Evolutionary conservation across 768 basidiomycete species (phyloP), one percentile per base, ranked within the genome.

Genomic region (Boletus coccyginus): DNA sequence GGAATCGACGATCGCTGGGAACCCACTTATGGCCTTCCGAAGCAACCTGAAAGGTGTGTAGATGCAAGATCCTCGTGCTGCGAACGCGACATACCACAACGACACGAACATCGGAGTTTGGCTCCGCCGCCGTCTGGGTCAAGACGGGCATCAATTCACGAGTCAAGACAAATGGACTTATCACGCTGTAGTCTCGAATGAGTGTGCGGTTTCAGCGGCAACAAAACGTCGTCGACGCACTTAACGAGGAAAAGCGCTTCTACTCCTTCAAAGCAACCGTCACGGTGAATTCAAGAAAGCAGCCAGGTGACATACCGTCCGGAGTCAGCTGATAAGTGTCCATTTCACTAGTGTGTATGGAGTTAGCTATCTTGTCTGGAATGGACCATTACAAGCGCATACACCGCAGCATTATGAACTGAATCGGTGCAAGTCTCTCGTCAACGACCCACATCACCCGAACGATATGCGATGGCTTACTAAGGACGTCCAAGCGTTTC

Each of bases 381-480:
- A 53, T 21, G 19, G 19, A 24, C 1, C 13, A 21, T 8, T 3
- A 7, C 17, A 17, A 33, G 29, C 33, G 40, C 77, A 62, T 55
- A 84, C 84, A 75, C 53, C 17, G 68, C 80, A 29, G 81, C 84
- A 55, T 86, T 86, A 58, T 84, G 83, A 27, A 85, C 84, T 84
- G 50, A 14, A 56, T 45, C 1, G 6, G 21, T 29, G 5, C 36
- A 45, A 52, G 19, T 24, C 29, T 36, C 46, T 46, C 21, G 8
- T 58, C 39, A 55, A 56, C 36, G 12, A 45, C 19, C 16, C 12
- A 13, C 8, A 21, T 19, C 14, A 3, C 16, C 1, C 29, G 31
- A 44, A 53, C 10, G 1, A 53, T 31, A 29, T 39, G 17, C n/a
- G 10, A 40, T 6, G 36, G 3, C 72, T 58, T 56, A 84, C 84